phyloP scores from a whole-genome alignment of 1,139 yeast species.

The Torulaspora globosa region DNA sequence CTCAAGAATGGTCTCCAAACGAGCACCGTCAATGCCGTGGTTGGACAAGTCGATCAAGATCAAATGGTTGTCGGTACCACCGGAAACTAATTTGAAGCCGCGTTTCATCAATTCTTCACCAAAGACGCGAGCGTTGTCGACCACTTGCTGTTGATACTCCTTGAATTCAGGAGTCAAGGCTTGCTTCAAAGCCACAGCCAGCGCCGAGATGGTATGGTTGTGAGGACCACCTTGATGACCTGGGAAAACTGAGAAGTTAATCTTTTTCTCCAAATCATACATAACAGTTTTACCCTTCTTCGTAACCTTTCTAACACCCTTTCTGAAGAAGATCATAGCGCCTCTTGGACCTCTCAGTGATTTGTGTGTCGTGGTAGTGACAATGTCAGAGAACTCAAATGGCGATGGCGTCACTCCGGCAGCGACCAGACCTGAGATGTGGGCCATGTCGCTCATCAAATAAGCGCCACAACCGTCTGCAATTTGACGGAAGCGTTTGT shows the following conservation, averaged over 20 bases:
- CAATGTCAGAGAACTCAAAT: constrained; percentile 90
- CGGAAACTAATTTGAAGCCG: constrained; percentile 79
- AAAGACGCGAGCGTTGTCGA: constrained; percentile 72
- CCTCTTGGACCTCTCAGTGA: constrained; percentile 98
- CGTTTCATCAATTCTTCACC: constrained; percentile 62
- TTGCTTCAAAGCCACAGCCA: constrained; percentile 92
- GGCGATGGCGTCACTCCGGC: constrained; percentile 93
- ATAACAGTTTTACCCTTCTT: constrained; percentile 84
- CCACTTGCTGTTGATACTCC: constrained; percentile 77
- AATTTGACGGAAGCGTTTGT: constrained; percentile 80
- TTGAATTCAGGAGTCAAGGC: constrained; percentile 81
- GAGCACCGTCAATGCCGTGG: constrained; percentile 89
- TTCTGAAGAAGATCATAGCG: constrained; percentile 96
- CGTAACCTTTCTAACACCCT: constrained; percentile 76
- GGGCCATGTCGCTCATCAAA: constrained; percentile 92
- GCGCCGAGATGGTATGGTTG: constrained; percentile 93
- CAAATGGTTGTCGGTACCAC: constrained; percentile 93
- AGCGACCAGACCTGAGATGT: constrained; percentile 88
- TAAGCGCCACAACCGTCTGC: constrained; percentile 94
- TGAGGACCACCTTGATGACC: constrained; percentile 99
- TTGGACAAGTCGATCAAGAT: constrained; percentile 80
- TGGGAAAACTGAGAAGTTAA: constrained; percentile 95
- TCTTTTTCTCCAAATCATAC: constrained; percentile 83
- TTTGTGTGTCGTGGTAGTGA: constrained; percentile 96
- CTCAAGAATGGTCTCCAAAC: constrained; percentile 89